Percentiles rank a stretch among this genome's conserved stretches.
phyloP scores from a whole-genome alignment of 176 grass and related monocot genomes.

The Oryza meridionalis region DNA sequence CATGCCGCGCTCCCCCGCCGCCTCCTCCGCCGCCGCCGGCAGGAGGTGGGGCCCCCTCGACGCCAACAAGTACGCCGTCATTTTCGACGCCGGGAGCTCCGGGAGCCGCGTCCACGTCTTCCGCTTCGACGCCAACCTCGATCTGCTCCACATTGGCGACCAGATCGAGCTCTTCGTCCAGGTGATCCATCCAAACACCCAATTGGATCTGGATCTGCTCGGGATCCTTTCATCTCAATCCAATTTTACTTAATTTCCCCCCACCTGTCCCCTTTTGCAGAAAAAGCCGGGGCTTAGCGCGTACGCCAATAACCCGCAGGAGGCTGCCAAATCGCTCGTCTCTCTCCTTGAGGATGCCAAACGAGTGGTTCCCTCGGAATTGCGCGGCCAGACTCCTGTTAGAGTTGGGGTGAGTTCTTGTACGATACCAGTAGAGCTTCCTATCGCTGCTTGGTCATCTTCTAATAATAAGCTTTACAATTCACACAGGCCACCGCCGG shows the following conservation, averaged over 20 bases:
- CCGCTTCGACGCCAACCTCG: conserved; percentile 84
- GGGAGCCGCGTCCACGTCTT: conserved; percentile 97
- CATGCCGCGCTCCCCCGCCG: conserved; percentile 53
- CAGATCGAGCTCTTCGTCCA: conserved; percentile 94
- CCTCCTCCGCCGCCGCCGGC: not conserved
- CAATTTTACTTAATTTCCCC: not conserved
- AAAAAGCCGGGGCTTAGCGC: conserved; percentile 77
- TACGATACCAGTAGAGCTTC: not conserved
- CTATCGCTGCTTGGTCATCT: not conserved
- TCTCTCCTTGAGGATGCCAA: conserved; percentile 78
- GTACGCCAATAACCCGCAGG: conserved; percentile 46
- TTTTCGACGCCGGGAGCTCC: conserved; percentile 95
- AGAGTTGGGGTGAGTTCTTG: conserved; percentile 71
- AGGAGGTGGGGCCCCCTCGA: conserved; percentile 38
- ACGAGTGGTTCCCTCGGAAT: conserved; percentile 59
- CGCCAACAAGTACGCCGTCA: conserved; percentile 74
- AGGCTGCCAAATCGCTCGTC: conserved; percentile 83
- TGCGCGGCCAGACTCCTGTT: conserved; percentile 79
- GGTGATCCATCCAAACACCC: conserved; percentile 35
- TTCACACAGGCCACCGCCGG: conserved; percentile 77
- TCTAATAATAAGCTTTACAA: conserved; percentile 28
- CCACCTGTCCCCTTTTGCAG: conserved; percentile 32
- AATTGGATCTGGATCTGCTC: conserved; percentile 46
- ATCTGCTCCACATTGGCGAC: conserved; percentile 76
- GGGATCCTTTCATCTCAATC: not conserved